Base-by-base conservation (phyloP, 2,329 filamentous ascomycete genomes). In the Lojkania enalia region DNA sequence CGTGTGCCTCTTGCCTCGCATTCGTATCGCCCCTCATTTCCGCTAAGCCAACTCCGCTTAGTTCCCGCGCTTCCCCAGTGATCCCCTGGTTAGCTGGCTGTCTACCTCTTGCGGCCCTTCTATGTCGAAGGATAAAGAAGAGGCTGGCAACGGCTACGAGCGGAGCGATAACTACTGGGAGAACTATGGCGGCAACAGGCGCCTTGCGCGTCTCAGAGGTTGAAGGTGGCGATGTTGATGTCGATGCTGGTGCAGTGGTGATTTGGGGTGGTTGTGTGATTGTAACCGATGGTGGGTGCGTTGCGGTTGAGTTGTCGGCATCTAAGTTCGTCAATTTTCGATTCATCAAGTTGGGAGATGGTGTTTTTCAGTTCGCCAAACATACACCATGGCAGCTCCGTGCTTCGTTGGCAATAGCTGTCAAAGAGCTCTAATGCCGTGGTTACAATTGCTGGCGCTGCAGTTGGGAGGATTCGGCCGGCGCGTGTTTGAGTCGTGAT, bases 361-460 rank as follows among this genome's bases (percentile, higher is more conserved):
- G 3, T 38, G 35, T 11, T 12, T 9, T 12, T n/a, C n/a, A 15
- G 16, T 35, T 11, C 9, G 11, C 31, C 11, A 27, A 5, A 47
- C 51, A 19, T 45, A 52, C 49, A 52, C 35, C 37, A 42, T 2
- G 42, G 25, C 25, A 51, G 39, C 35, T 52, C 49, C 4, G 49
- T 55, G 14, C 40, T 55, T 25, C 42, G 47, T 3, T 41, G 25
- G 25, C 52, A 55, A 16, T 55, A 55, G 20, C 46, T 49, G 11
- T 46, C 14, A 20, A 52, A 55, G 1, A 29, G 30, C 11, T 49
- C 46, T 3, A 55, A 30, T 36, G 43, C 30, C 15, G 19, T 11
- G 3, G 31, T 33, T 23, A 18, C 48, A n/a, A 20, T 40, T 2
- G 35, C 44, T 14, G 39, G 20, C 7, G 39, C 42, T 3, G 39